phyloP scores from a whole-genome alignment of 2,329 filamentous ascomycete genomes.

The Alternaria triticimaculans region DNA sequence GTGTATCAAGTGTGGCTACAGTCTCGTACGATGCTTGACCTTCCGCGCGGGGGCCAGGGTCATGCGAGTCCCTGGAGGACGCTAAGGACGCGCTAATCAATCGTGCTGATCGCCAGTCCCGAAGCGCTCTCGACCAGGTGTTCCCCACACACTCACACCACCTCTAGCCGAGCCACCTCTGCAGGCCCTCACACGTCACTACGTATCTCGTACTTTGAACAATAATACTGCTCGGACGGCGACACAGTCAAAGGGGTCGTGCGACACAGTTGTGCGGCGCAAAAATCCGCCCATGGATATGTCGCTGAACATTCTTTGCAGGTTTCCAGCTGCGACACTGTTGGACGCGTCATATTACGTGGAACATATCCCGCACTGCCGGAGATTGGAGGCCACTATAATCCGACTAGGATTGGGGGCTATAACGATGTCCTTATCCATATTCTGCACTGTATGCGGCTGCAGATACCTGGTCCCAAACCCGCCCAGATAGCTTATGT shows the following conservation, averaged over 20 bases:
- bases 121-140: conserved; percentile 20
- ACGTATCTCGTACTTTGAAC: background rate
- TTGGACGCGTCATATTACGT: conserved; percentile 5
- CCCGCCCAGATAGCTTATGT: conserved; percentile 13
- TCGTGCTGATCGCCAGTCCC: conserved; percentile 19
- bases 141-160: conserved; percentile 15
- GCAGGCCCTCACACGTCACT: conserved; percentile 10
- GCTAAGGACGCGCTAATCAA: conserved; percentile 20
- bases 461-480: conserved; percentile 18
- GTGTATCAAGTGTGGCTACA: conserved; percentile 6
- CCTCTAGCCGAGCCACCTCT: conserved; percentile 4
- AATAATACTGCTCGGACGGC: background rate
- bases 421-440: conserved; percentile 6
- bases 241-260: background rate
- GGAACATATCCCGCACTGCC: conserved; percentile 9
- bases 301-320: background rate
- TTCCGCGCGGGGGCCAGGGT: conserved; percentile 29
- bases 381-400: conserved; percentile 11
- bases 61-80: conserved; percentile 16
- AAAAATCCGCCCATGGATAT: background rate
- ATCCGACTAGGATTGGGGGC: background rate
- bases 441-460: conserved; percentile 17
- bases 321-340: background rate
- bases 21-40: conserved; percentile 12
- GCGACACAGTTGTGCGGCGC: background rate